Base-by-base conservation (phyloP, 805 yeast species). In the Wickerhamiella siamensis region DNA sequence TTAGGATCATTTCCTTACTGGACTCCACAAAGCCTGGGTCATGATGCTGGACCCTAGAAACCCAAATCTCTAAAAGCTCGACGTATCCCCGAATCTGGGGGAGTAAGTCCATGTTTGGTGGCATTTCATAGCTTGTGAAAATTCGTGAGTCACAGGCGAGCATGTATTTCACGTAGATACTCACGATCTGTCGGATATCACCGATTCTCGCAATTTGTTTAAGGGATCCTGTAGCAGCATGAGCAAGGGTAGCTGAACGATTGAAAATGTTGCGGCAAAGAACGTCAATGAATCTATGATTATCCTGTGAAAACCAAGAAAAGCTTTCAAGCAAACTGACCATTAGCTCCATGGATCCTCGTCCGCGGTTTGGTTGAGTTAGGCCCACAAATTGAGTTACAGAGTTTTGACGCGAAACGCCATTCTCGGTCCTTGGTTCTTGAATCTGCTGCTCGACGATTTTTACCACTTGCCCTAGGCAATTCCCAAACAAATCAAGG, bases 21-120 rank as follows among this genome's bases (percentile, higher is more conserved):
- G 44, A 22, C 14, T 45, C 48, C 2, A 32, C 4, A 5, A 50
- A 38, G 2, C 50, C 49, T 1, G 51, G 35, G 27, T 51, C 55
- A 4, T 48, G 51, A 12, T 41, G 44, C 10, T 45, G 48, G 4
- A 53, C 45, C 4, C 57, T 44, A 14, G 38, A 37, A 14, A 86
- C 61, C 98, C 98, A 91, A 44, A 83, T 75, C 42, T 75, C 77
- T 20, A 91, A 63, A 17, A 91, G 59, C 24, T 83, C 94, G 2
- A 83, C 79, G 49, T 87, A 91, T 0, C 86, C 66, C 44, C 72
- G 44, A 40, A 88, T 59, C 2, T 82, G 56, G 36, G 64, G 62
- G 38, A 72, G 71, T 50, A 78, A 80, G 40, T 75, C 79, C 5
- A 69, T 62, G 0, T 87, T 76, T 9, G 74, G 75, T 1, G 75